Percentiles rank a stretch among this genome's conserved stretches.
These are phyloP conservation scores for Didymella pinodella DNA, from an alignment of 2,329 filamentous ascomycete genomes.

Conservation along the genomic window DNA sequence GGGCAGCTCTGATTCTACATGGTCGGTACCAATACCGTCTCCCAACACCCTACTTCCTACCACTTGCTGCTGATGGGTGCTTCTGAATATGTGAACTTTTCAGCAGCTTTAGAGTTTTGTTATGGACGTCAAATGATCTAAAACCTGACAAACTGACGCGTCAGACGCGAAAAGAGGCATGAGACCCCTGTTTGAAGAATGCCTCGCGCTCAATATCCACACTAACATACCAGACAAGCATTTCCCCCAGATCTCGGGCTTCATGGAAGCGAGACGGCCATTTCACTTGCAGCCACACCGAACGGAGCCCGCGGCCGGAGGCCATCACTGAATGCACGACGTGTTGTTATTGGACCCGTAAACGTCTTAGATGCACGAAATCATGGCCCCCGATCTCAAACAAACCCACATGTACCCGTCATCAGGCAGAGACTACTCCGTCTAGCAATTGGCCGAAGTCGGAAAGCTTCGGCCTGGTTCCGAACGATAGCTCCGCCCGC, in stretches of 20 bases:
- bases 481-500: slow-evolving; percentile 7
- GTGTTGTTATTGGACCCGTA: slow-evolving; percentile 1
- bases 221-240: not conserved
- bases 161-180: not conserved
- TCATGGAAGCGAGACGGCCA: slow-evolving; percentile 3
- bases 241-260: not conserved
- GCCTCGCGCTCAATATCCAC: not conserved
- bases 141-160: not conserved
- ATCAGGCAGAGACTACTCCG: not conserved
- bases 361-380: not conserved
- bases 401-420: not conserved
- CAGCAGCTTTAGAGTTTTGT: not conserved
- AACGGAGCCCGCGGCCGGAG: slow-evolving; percentile 9
- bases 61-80: no score
- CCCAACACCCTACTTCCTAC: no score
- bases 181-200: not conserved
- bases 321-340: not conserved
- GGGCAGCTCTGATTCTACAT: not conserved
- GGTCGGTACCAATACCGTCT: no score
- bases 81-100: not conserved
- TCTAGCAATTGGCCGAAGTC: not conserved
- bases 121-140: not conserved
- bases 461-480: slow-evolving; percentile 1
- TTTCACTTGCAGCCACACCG: not conserved
- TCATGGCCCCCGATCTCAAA: not conserved